Base-by-base conservation (phyloP, 164 flowering plant genomes). In the Magnolia sinica region DNA sequence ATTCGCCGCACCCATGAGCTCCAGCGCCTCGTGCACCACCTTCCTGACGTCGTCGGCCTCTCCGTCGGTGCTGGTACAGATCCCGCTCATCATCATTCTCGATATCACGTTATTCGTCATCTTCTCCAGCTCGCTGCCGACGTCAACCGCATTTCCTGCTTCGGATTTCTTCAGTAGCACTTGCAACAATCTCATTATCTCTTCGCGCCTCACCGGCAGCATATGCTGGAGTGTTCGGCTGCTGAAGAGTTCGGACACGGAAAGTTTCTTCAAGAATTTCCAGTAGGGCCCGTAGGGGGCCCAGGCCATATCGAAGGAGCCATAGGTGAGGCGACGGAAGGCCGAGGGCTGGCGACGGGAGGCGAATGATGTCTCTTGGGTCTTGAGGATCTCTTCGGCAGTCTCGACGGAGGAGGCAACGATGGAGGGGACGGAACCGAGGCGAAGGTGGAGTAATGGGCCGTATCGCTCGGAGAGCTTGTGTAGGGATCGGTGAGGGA, bases 211-310 rank as follows among this genome's bases (percentile, higher is more conserved):
- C 13, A 87, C 24, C 1, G 83, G 81, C 0, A 49, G 75, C 8
- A 86, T 78, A 2, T 64, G 74, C 19, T 73, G 68, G 14, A 89
- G 82, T 10, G 77, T 81, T 9, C 79, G 76, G 24, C 71, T 64
- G 7, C 90, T 85, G 1, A 89, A 71, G 29, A 89, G 89, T 79
- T 89, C 86, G 23, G 74, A 71, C 71, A 79, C 83, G 79, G 84
- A 78, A 16, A 89, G 11, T 37, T 87, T 91, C 74, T 82, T 88
- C 73, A 91, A 76, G 79, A 85, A 86, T 29, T 84, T 88, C 95
- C 92, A 88, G 80, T 86, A 89, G 0, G 86, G 81, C 11, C 90
- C 90, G 84, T 85, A 84, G 1, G 74, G 73, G 61, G 87, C 81
- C 81, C 84, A 87, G 51, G 87, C 80, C 50, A 89, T 78, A 82